Conservation (phyloP, 2,329 filamentous ascomycete species). For the Diplocarpon rosae region DNA sequence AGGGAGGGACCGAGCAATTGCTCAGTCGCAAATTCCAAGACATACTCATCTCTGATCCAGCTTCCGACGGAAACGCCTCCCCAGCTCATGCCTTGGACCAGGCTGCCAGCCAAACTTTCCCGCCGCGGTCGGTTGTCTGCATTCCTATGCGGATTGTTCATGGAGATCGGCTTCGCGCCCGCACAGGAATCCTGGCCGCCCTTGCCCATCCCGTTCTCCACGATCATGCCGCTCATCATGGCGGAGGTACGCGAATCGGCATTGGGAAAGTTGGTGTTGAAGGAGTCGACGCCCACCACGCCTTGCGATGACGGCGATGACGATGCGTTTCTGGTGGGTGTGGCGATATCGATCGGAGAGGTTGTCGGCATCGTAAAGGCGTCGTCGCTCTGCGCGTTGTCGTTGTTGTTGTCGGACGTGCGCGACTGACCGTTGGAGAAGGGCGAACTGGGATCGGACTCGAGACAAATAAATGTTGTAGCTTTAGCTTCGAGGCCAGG, state of each 20-base stretch:
- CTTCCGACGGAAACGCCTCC: constrained; percentile 92
- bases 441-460: too few relatives aligned
- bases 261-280: constrained; percentile 19
- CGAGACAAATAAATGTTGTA: too few relatives aligned
- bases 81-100: constrained; percentile 87
- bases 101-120: constrained; percentile 52
- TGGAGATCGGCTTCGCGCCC: constrained; percentile 56
- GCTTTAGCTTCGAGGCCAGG: too few relatives aligned
- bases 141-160: constrained; percentile 52
- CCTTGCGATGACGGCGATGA: constrained; percentile 30
- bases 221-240: constrained; percentile 44
- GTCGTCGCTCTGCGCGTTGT: too few relatives aligned
- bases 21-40: constrained; percentile 27
- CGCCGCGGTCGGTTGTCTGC: constrained; percentile 45
- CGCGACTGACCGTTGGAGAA: too few relatives aligned
- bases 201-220: constrained; percentile 43
- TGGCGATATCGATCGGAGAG: constrained; percentile 28
- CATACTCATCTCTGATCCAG: constrained; percentile 97
- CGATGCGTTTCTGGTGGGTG: constrained; percentile 25
- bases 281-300: constrained; percentile 8
- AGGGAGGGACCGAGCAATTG: constrained; percentile 4
- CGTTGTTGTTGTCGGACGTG: too few relatives aligned
- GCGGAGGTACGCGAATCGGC: constrained; percentile 32
- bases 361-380: constrained; percentile 28
- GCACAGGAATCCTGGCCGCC: constrained; percentile 53